Percentiles rank a stretch among this genome's conserved stretches.
Conservation (phyloP, 2,329 filamentous ascomycete genomes). For the Colletotrichum euphorbiae region DNA sequence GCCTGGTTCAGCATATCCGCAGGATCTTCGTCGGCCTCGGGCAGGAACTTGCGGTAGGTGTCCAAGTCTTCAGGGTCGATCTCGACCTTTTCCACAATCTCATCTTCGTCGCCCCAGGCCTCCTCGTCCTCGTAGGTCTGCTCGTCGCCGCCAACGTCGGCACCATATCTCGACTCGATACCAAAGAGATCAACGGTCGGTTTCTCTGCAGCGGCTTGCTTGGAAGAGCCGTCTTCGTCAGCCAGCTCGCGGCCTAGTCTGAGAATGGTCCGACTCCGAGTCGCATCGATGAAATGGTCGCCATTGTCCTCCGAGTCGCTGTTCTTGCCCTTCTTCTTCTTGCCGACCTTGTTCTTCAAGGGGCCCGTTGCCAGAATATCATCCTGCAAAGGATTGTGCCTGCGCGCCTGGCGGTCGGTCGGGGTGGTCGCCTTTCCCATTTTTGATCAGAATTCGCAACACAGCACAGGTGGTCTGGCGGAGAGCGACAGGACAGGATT, state of each 20-base stretch:
- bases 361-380: slow-evolving; percentile 80
- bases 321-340: slow-evolving; percentile 75
- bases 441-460: slow-evolving; percentile 41
- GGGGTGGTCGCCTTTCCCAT: slow-evolving; percentile 86
- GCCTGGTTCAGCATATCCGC: slow-evolving; percentile 69
- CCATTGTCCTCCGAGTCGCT: slow-evolving; percentile 70
- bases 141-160: slow-evolving; percentile 61
- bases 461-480: slow-evolving; percentile 12
- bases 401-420: slow-evolving; percentile 69
- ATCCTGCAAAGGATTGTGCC: slow-evolving; percentile 92
- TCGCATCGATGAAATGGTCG: slow-evolving; percentile 85
- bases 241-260: slow-evolving; percentile 89
- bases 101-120: slow-evolving; percentile 84
- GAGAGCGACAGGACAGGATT: slow-evolving; percentile 24
- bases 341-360: slow-evolving; percentile 79
- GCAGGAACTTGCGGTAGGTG: slow-evolving; percentile 91
- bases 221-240: slow-evolving; percentile 75
- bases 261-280: slow-evolving; percentile 88
- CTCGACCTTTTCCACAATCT: slow-evolving; percentile 78
- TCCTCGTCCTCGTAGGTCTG: slow-evolving; percentile 67
- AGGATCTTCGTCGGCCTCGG: slow-evolving; percentile 76
- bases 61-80: slow-evolving; percentile 90
- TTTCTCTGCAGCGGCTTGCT: slow-evolving; percentile 54
- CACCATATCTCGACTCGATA: slow-evolving; percentile 80
- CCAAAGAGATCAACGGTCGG: slow-evolving; percentile 73